These are phyloP conservation scores for Arachnopeziza araneosa DNA, from an alignment of 2,329 filamentous ascomycete genomes.

Conservation along the genomic window DNA sequence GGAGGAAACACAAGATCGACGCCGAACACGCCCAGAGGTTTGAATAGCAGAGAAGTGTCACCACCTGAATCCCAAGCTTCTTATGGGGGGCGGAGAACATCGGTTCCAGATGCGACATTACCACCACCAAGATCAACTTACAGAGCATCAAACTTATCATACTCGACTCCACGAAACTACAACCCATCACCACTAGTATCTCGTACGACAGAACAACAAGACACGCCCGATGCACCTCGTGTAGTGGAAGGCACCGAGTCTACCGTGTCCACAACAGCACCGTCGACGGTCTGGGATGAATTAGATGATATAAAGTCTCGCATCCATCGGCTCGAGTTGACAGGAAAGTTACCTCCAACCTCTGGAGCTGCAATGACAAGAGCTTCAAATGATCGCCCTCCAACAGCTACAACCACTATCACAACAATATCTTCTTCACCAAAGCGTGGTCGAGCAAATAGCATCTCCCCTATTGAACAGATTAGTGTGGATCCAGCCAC, in stretches of 20 bases:
- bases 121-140: conserved; percentile 25
- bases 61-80: conserved; percentile 23
- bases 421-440: conserved; percentile 90
- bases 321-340: conserved; percentile 83
- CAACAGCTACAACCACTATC: conserved; percentile 83
- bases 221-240: conserved; percentile 39
- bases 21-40: conserved; percentile 26
- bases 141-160: conserved; percentile 30
- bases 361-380: conserved; percentile 71
- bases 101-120: conserved; percentile 19
- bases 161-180: conserved; percentile 28
- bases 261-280: conserved; percentile 78
- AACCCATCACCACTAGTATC: conserved; percentile 57
- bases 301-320: conserved; percentile 91
- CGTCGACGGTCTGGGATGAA: conserved; percentile 96
- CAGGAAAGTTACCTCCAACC: conserved; percentile 78
- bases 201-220: conserved; percentile 36
- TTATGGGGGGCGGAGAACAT: conserved; percentile 22
- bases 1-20: conserved; percentile 19
- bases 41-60: conserved; percentile 21
- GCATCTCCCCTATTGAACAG: conserved; percentile 38
- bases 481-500: conserved; percentile 28
- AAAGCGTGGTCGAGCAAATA: conserved; percentile 57
- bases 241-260: conserved; percentile 71
- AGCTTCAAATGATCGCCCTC: conserved; percentile 65